Conservation (phyloP, 345 rosid genomes). For the Gossypium bickii region DNA sequence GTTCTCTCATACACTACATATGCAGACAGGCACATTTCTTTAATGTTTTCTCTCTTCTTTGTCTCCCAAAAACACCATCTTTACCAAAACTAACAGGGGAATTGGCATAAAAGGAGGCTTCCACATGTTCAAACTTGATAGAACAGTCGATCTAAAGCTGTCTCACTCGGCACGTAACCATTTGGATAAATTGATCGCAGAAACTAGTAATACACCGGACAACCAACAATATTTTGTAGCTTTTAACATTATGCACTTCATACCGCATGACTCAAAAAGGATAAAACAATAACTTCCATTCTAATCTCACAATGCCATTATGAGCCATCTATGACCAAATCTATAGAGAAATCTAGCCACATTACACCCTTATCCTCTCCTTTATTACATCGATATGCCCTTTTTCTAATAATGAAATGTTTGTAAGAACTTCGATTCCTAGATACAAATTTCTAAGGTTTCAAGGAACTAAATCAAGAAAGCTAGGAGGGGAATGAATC, state of each 20-base stretch:
- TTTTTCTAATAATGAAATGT: background rate
- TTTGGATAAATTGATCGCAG: background rate
- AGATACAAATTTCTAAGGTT: background rate
- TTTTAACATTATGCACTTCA: background rate
- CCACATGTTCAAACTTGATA: background rate
- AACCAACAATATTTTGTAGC: background rate
- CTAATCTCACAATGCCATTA: background rate
- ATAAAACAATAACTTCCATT: background rate
- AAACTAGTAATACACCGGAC: background rate
- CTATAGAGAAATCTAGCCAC: background rate
- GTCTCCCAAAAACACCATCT: background rate
- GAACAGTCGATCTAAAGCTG: background rate
- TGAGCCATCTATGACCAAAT: background rate
- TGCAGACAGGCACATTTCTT: background rate
- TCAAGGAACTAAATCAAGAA: background rate
- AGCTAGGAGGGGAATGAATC: background rate
- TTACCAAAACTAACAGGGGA: background rate
- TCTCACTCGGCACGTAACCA: background rate
- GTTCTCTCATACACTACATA: background rate
- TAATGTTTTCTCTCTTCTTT: background rate
- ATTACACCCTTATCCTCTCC: background rate
- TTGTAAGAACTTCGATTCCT: background rate
- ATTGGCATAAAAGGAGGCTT: background rate
- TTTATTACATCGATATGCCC: background rate
- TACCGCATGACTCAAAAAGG: background rate